Percentiles rank a stretch among this genome's conserved stretches.
phyloP scores from a whole-genome alignment of 164 flowering plant species.

The Stephania japonica region DNA sequence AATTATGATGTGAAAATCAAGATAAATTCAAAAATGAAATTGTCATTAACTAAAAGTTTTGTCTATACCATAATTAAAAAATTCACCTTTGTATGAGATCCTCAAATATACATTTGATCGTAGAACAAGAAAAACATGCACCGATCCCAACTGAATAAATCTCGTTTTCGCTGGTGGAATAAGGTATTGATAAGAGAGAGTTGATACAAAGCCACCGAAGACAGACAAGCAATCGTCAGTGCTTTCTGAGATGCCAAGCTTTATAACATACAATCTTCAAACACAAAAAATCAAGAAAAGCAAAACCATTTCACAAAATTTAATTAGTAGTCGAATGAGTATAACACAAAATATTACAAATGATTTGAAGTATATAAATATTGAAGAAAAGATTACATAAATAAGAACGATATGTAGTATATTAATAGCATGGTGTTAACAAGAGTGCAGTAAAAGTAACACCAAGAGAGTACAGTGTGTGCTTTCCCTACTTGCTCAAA shows the following conservation, averaged over 20 bases:
- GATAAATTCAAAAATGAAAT: not conserved
- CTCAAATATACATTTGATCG: conserved; percentile 35
- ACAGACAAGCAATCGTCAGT: conserved; percentile 20
- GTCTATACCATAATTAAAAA: not conserved
- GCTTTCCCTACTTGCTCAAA: no score
- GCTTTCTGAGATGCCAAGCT: not conserved
- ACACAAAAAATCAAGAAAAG: no score
- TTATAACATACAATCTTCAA: no score
- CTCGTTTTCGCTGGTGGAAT: conserved; percentile 30
- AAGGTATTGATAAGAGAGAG: conserved; percentile 55
- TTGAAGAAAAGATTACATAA: no score
- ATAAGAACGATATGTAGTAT: no score
- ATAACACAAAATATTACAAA: no score
- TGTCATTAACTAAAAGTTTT: not conserved
- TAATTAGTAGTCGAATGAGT: no score
- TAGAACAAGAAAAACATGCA: conserved; percentile 42
- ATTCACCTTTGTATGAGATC: conserved; percentile 81
- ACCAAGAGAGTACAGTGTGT: no score
- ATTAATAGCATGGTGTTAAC: no score
- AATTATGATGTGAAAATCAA: not conserved
- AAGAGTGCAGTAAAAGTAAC: no score
- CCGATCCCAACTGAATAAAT: conserved; percentile 20
- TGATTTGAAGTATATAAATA: no score
- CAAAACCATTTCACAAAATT: no score
- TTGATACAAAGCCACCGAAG: conserved; percentile 88